phyloP scores from a whole-genome alignment of 768 basidiomycete species.

The Phylloporus arenicola region DNA sequence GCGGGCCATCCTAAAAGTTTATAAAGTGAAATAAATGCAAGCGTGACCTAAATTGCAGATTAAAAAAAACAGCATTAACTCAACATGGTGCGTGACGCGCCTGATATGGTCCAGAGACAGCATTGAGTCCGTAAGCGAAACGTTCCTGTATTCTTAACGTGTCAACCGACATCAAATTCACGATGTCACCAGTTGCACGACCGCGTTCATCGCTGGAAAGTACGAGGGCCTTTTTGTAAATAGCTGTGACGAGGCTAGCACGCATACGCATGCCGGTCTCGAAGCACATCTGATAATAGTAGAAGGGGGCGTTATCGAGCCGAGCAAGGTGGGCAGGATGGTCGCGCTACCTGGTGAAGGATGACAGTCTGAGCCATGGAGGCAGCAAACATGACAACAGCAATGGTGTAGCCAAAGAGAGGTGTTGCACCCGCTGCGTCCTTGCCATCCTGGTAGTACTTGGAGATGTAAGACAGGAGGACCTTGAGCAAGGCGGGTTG shows the following conservation, averaged over 20 bases:
- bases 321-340: too few species aligned
- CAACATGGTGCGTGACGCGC: slow-evolving; percentile 30
- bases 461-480: slow-evolving; percentile 72
- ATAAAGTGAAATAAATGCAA: slow-evolving; percentile 89
- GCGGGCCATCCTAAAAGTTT: slow-evolving; percentile 74
- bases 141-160: slow-evolving; percentile 74
- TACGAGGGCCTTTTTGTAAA: slow-evolving; percentile 82
- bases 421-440: too few species aligned
- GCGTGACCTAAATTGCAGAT: slow-evolving; percentile 48
- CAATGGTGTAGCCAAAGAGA: too few species aligned
- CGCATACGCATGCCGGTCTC: slow-evolving; percentile 90
- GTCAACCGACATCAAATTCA: slow-evolving; percentile 91
- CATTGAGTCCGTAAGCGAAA: slow-evolving; percentile 78
- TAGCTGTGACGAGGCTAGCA: slow-evolving; percentile 77
- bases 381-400: too few species aligned
- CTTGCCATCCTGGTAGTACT: too few species aligned
- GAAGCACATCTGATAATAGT: slow-evolving; percentile 84
- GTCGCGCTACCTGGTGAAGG: too few species aligned
- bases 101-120: slow-evolving; percentile 82
- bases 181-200: slow-evolving; percentile 85
- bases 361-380: too few species aligned
- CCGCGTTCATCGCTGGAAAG: slow-evolving; percentile 81
- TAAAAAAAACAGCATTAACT: neutral
- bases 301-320: neutral
- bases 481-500: slow-evolving; percentile 86